Base-by-base conservation (phyloP, 148 eudicot species). In the Fallopia convolvulus region DNA sequence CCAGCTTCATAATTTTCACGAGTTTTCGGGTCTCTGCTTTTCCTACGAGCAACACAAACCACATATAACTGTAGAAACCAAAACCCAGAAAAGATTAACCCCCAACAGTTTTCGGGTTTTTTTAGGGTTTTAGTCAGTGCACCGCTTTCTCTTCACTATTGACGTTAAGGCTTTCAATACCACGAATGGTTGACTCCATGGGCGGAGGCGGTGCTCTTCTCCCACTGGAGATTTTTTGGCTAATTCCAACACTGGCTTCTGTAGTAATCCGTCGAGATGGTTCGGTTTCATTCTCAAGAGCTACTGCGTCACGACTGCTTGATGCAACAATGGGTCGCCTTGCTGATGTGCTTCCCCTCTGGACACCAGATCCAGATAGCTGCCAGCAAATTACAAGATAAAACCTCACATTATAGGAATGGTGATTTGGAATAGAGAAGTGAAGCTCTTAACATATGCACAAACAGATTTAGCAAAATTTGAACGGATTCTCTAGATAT, bases 81-180 rank as follows among this genome's bases (percentile, higher is more conserved):
- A 8, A 26, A 61, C 36, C 68, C 26, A 23, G 4, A 2, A 55
- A 8, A 61, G 36, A 61, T 13, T 30, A 32, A 32, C 33, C 26
- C 44, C 44, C 72, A 36, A 17, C 36, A 15, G 21, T 36, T 68
- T 68, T 36, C 0, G 44, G 46, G n/a, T 33, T 66, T 60, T 60
- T 26, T 33, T 14, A 14, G 71, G 72, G 42, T 36, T 68, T 15
- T 17, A 10, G 72, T 84, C 83, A 84, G 81, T 80, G 86, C 74
- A 77, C 68, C 83, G 11, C 44, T 68, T 87, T 84, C 32, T 85
- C 90, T 74, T 87, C 89, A 10, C 82, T 81, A 83, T 82, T 83
- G 81, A 93, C 85, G 76, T 84, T 85, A 46, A 93, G 87, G 83
- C 91, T 85, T 81, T 90, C 94, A 3, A 93, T 93, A 20, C 91